phyloP scores from a whole-genome alignment of 176 grass and related monocot species.

The Raddia guianensis region DNA sequence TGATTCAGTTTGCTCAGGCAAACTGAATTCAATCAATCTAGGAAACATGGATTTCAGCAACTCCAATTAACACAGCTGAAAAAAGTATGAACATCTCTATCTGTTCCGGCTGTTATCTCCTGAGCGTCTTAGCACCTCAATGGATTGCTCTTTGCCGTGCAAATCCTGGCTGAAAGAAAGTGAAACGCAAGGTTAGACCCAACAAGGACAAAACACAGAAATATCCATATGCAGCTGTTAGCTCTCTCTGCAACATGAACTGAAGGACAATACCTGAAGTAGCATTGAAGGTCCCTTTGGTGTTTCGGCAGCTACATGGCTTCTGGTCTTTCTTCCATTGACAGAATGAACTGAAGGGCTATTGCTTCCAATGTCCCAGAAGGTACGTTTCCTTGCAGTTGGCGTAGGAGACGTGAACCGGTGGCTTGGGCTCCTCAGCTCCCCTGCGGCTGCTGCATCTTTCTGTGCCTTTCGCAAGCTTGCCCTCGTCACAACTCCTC shows the following conservation, averaged over 20 bases:
- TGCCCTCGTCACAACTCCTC: constrained; percentile 64
- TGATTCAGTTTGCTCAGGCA: constrained; percentile 26
- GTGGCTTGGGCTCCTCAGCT: constrained; percentile 76
- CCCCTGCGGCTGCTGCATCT: constrained; percentile 42
- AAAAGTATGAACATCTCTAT: constrained; percentile 38
- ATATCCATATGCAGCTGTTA: constrained; percentile 26
- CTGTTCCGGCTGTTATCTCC: background rate
- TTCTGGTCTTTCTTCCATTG: constrained; percentile 85
- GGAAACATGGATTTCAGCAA: constrained; percentile 28
- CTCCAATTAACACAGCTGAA: constrained; percentile 18
- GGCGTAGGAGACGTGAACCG: constrained; percentile 70
- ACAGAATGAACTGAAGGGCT: constrained; percentile 77
- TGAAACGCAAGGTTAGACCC: constrained; percentile 55
- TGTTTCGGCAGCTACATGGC: constrained; percentile 67
- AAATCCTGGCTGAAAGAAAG: constrained; percentile 81
- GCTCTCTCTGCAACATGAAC: constrained; percentile 1
- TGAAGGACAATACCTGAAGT: constrained; percentile 63
- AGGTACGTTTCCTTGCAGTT: constrained; percentile 83
- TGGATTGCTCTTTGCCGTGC: constrained; percentile 50
- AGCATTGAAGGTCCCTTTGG: constrained; percentile 42
- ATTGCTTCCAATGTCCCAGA: constrained; percentile 83
- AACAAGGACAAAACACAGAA: constrained; percentile 52
- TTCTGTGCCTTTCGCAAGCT: constrained; percentile 58
- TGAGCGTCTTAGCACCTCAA: constrained; percentile 41
- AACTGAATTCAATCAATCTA: constrained; percentile 37